Conservation (phyloP, 2,329 filamentous ascomycete genomes). For the Penicillium glabrum region DNA sequence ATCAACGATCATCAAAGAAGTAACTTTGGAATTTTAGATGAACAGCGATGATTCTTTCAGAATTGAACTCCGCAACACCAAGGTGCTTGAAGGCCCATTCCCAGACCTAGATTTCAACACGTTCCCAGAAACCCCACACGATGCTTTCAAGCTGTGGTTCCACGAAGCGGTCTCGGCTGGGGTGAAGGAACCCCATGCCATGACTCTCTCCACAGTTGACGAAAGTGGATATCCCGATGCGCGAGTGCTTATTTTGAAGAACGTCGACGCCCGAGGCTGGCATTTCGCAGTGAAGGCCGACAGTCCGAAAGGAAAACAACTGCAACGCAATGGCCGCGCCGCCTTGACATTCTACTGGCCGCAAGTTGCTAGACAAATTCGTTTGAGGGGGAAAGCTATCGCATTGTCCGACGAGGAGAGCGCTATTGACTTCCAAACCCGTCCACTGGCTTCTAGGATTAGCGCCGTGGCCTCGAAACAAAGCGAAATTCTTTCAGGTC, state of each 20-base stretch:
- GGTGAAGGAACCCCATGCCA: constrained; percentile 18
- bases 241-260: constrained; percentile 17
- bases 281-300: constrained; percentile 18
- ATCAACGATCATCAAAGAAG: neutral
- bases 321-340: neutral
- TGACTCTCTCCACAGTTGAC: constrained; percentile 18
- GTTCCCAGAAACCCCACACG: constrained; percentile 7
- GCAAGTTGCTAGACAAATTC: constrained; percentile 15
- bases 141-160: constrained; percentile 16
- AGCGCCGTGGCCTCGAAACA: constrained; percentile 17
- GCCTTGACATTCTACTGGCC: constrained; percentile 21
- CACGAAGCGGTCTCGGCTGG: constrained; percentile 6
- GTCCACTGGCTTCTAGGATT: constrained; percentile 10
- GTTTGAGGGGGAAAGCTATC: constrained; percentile 8
- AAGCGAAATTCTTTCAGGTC: constrained; percentile 9
- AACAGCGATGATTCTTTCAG: constrained; percentile 2
- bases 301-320: constrained; percentile 15
- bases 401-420: constrained; percentile 8
- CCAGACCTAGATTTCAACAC: neutral
- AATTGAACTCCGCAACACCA: constrained; percentile 5
- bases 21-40: neutral
- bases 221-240: constrained; percentile 14
- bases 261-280: constrained; percentile 18
- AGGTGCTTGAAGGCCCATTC: constrained; percentile 11
- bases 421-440: constrained; percentile 5